A percentile compares a stretch with the other conserved stretches of the same genome.
Conservation (phyloP, 208 protist genomes). For the Trypanosoma lewisi region DNA sequence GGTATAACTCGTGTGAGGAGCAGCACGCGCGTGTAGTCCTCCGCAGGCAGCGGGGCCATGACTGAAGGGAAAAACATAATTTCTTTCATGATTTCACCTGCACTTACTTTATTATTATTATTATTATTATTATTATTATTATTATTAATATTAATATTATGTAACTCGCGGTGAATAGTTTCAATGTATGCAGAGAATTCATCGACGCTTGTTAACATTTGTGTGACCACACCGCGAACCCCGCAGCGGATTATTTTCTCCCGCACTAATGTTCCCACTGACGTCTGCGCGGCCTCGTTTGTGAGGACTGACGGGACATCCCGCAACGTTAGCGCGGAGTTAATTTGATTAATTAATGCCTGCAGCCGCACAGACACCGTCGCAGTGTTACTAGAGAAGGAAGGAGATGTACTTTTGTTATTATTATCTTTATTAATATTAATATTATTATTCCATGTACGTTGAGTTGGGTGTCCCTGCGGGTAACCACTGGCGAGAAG, state of each 20-base stretch:
- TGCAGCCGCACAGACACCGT: background rate
- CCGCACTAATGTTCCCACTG: slow-evolving; percentile 23
- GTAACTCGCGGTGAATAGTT: slow-evolving; percentile 22
- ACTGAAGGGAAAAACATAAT: slow-evolving; percentile 24
- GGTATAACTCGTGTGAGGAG: slow-evolving; percentile 37
- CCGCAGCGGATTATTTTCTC: slow-evolving; percentile 30
- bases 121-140: no score
- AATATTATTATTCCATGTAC: slow-evolving; percentile 22
- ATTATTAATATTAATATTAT: no score
- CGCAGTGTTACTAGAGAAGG: no score
- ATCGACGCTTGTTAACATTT: slow-evolving; percentile 31
- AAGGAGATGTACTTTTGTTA: no score
- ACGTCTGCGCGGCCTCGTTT: slow-evolving; percentile 3
- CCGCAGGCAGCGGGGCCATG: slow-evolving; percentile 28
- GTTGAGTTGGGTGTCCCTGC: slow-evolving; percentile 38
- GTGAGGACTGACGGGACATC: slow-evolving; percentile 26
- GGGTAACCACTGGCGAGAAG: slow-evolving; percentile 32
- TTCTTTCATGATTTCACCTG: background rate
- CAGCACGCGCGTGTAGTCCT: slow-evolving; percentile 25
- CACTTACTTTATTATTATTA: no score
- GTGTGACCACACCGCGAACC: slow-evolving; percentile 32
- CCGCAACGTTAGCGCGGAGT: slow-evolving; percentile 20
- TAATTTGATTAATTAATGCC: background rate
- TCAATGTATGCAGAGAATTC: slow-evolving; percentile 34
- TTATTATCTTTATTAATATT: no score